phyloP scores from a whole-genome alignment of 2,329 filamentous ascomycete species.

The Trichoderma polysporum region DNA sequence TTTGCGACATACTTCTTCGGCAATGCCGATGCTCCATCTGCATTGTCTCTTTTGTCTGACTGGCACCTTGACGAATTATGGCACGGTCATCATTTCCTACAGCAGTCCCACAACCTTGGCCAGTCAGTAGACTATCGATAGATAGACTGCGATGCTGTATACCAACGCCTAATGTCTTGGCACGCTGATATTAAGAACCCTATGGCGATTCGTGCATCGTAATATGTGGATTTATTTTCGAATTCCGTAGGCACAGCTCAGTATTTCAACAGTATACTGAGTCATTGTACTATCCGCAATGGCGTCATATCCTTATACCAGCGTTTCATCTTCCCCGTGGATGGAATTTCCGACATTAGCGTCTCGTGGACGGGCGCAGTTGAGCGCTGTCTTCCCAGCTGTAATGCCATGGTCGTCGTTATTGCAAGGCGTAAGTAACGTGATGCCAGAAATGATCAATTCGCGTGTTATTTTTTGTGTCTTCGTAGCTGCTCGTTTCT shows the following conservation, averaged over 20 bases:
- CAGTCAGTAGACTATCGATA: background rate
- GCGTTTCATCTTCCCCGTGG: background rate
- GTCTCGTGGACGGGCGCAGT: background rate
- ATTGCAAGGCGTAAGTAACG: background rate
- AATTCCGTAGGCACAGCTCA: background rate
- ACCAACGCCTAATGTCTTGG: background rate
- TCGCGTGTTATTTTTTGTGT: background rate
- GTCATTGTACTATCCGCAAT: background rate
- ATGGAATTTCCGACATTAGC: too few species aligned
- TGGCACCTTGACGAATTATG: too few species aligned
- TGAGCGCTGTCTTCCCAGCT: background rate
- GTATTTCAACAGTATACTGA: background rate
- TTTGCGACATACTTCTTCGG: too few species aligned
- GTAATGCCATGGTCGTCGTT: background rate
- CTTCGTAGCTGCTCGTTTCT: too few species aligned
- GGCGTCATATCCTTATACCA: background rate
- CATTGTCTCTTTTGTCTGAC: background rate
- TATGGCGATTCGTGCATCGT: background rate
- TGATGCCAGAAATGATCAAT: background rate
- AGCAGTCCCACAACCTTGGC: background rate
- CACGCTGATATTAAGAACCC: fast-evolving
- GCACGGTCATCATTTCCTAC: too few species aligned
- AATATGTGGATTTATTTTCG: background rate
- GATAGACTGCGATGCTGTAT: background rate
- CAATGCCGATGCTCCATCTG: background rate